These are phyloP conservation scores for Angomonas deanei DNA, from an alignment of 208 protist genomes.

Conservation along the genomic window DNA sequence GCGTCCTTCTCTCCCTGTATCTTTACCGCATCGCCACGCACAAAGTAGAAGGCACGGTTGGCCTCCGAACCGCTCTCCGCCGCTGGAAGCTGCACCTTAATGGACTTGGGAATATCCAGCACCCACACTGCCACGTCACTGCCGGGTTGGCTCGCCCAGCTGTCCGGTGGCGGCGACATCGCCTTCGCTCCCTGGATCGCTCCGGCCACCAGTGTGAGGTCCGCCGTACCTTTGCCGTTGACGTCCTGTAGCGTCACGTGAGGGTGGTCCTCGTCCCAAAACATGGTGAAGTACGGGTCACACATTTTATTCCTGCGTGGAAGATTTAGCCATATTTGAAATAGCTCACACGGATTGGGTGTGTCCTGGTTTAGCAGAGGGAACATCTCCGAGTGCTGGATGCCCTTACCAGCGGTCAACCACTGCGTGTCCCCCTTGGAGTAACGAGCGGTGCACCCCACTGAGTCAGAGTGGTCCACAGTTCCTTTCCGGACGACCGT, in stretches of 20 bases:
- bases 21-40: conserved; percentile 15
- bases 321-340: conserved; percentile 92
- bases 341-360: conserved; percentile 34
- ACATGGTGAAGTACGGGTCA: conserved; percentile 61
- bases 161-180: conserved; percentile 45
- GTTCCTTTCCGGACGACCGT: conserved; percentile 69
- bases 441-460: conserved; percentile 68
- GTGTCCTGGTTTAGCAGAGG: conserved; percentile 22
- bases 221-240: conserved; percentile 1
- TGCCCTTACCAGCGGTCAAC: conserved; percentile 88
- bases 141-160: conserved; percentile 32
- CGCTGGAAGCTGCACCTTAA: conserved; percentile 22
- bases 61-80: conserved; percentile 13
- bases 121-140: conserved; percentile 47
- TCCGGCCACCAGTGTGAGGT: conserved; percentile 20
- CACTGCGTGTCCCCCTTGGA: conserved; percentile 83
- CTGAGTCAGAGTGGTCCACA: conserved; percentile 72
- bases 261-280: conserved; percentile 42
- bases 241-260: conserved; percentile 13
- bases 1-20: conserved; percentile 1
- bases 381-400: conserved; percentile 86
- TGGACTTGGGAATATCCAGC: conserved; percentile 23
- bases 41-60: conserved; percentile 38
- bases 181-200: conserved; percentile 34
- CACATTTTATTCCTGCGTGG: conserved; percentile 69